Percentiles rank a stretch among this genome's conserved stretches.
Evolutionary conservation across 306 rosid species (phyloP).

Genomic region (Inga leiocalycina): DNA sequence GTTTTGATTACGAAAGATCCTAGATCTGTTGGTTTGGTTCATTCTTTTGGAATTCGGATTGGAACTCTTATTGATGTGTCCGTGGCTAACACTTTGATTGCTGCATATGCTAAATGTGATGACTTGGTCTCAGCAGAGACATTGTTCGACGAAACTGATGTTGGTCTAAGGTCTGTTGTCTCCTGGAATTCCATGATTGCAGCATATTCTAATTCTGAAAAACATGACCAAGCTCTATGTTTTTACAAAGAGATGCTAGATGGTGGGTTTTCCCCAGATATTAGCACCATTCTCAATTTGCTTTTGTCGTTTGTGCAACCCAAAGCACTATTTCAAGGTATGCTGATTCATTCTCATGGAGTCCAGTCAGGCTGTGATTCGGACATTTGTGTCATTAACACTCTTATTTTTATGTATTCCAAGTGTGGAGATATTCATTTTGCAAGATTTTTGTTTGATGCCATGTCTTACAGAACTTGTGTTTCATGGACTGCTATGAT

Average conservation of each 20-base stretch:
- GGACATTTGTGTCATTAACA: constrained; percentile 54
- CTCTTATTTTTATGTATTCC: constrained; percentile 71
- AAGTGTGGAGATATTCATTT: constrained; percentile 61
- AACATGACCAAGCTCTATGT: constrained; percentile 39
- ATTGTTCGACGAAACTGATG: constrained; percentile 49
- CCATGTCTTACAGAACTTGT: constrained; percentile 52
- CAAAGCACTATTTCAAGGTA: constrained; percentile 52
- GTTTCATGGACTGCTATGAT: constrained; percentile 80
- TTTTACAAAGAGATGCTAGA: constrained; percentile 54
- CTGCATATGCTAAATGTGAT: constrained; percentile 69
- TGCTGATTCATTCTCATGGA: constrained; percentile 64
- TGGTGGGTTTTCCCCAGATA: constrained; percentile 52
- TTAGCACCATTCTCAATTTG: constrained; percentile 57
- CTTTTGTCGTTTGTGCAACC: constrained; percentile 55
- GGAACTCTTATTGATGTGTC: constrained; percentile 53
- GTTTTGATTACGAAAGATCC: constrained; percentile 37
- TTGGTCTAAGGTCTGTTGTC: constrained; percentile 54
- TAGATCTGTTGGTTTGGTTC: constrained; percentile 47
- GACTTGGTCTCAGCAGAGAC: constrained; percentile 48
- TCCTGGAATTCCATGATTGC: constrained; percentile 78
- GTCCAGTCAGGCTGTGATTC: constrained; percentile 62
- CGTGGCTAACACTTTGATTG: constrained; percentile 61
- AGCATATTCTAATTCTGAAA: constrained; percentile 53
- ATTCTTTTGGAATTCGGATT: constrained; percentile 52
- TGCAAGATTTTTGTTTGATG: constrained; percentile 57